Evolutionary conservation across 257 asterid genomes (phyloP), one percentile per base, ranked within the genome.

Genomic region (Penstemon barbatus): DNA sequence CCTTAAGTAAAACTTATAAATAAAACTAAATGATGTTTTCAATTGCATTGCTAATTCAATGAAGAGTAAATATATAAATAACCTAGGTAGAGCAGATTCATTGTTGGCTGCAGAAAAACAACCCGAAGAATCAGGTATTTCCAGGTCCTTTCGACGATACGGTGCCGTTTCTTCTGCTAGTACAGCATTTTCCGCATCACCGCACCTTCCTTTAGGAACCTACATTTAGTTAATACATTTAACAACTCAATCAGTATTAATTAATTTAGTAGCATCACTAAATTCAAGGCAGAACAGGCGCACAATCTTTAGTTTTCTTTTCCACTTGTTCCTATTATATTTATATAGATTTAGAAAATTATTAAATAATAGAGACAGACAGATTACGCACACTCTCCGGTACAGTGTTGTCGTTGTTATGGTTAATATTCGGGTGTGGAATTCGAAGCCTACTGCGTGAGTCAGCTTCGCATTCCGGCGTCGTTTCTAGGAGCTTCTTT

Each of bases 401-500:
- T 63, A 61, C 64, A 64, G 66, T 81, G 48, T 75, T 80, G 52
- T 72, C 59, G 64, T 71, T 61, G 70, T 48, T 57, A 44, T 62
- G 71, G 45, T 61, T 39, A 54, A 37, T 60, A 56, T 74, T 70
- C 65, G 83, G 77, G 69, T 73, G 85, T 36, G 85, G 82, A 79
- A 81, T 52, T 73, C 76, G 73, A 45, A 81, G 87, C 79, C 76
- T 80, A 78, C 76, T 86, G 65, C 75, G 73, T 54, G 66, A 71
- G 53, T 79, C 79, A 36, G 91, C 71, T 42, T 79, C 88, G 5
- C 86, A 74, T 70, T 85, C 91, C 69, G 89, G 82, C 51, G 92
- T 57, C 68, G 92, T 51, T 74, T 91, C 99, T 3, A 89, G 89
- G 64, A 94, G 96, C 75, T 77, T 78, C 82, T 94, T 94, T 63